Evolutionary conservation across 176 grass and related monocot species (phyloP).

Genomic region (Oryza glumipatula): DNA sequence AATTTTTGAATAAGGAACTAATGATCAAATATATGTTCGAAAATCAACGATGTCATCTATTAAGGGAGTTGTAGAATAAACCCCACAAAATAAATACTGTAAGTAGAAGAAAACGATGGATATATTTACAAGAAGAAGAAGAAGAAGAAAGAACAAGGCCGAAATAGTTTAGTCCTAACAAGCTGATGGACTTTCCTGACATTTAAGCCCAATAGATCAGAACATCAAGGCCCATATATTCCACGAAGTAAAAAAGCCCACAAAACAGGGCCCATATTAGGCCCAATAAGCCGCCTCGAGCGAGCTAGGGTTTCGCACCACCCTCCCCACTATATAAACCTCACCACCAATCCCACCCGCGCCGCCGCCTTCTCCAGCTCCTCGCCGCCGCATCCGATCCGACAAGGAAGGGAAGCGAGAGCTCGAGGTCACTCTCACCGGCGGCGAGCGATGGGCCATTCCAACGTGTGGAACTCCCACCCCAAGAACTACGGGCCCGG

Average conservation of each 20-base stretch:
- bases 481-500: constrained; percentile 79
- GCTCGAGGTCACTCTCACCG: not conserved
- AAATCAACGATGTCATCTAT: too few species aligned
- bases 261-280: not conserved
- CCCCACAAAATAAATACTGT: too few species aligned
- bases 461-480: constrained; percentile 74
- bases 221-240: not conserved
- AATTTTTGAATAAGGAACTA: too few species aligned
- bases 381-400: not conserved
- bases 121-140: too few species aligned
- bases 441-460: constrained; percentile 58
- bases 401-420: not conserved
- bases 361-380: constrained; percentile 22
- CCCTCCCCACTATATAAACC: not conserved
- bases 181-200: not conserved
- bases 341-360: not conserved
- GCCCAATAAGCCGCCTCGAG: not conserved
- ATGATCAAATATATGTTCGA: too few species aligned
- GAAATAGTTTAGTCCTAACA: too few species aligned
- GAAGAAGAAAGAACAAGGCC: too few species aligned
- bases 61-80: too few species aligned
- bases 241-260: not conserved
- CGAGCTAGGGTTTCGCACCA: constrained; percentile 42
- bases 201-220: not conserved
- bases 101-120: too few species aligned